phyloP scores from a whole-genome alignment of 176 grass and related monocot species.

The Triticum monococcum region DNA sequence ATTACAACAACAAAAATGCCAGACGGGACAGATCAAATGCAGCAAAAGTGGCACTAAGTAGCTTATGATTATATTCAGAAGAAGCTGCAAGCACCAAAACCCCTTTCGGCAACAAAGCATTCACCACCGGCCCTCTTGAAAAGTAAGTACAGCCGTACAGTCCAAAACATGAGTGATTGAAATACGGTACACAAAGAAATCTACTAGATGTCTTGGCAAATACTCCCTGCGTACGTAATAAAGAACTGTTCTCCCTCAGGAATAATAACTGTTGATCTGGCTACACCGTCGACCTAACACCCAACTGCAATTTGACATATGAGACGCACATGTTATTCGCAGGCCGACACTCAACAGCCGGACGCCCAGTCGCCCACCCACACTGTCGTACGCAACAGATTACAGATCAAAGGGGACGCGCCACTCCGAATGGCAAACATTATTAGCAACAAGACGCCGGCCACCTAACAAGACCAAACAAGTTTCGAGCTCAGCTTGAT shows the following conservation, averaged over 20 bases:
- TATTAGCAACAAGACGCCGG: slow-evolving; percentile 29
- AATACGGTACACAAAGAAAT: not conserved
- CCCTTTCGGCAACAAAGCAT: not conserved
- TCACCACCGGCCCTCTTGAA: not conserved
- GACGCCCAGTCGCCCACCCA: not conserved
- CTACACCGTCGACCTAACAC: not conserved
- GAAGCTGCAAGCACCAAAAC: slow-evolving; percentile 6
- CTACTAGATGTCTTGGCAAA: too few relatives aligned
- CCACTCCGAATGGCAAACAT: not conserved
- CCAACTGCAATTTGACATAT: slow-evolving; percentile 20
- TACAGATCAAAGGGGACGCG: not conserved
- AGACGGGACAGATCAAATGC: not conserved
- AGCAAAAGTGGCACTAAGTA: slow-evolving; percentile 8
- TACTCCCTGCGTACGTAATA: too few relatives aligned
- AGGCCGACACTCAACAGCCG: not conserved
- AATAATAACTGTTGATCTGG: not conserved
- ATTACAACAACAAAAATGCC: not conserved
- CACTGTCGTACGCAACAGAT: not conserved
- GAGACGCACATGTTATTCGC: slow-evolving; percentile 9
- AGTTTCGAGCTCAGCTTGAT: not conserved
- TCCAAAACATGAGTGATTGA: not conserved
- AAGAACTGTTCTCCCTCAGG: too few relatives aligned
- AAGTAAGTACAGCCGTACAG: not conserved
- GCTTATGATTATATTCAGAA: not conserved
- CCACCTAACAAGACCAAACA: slow-evolving; percentile 30